These are phyloP conservation scores for Cercospora citrullina DNA, from an alignment of 2,329 filamentous ascomycete genomes.

Conservation along the genomic window DNA sequence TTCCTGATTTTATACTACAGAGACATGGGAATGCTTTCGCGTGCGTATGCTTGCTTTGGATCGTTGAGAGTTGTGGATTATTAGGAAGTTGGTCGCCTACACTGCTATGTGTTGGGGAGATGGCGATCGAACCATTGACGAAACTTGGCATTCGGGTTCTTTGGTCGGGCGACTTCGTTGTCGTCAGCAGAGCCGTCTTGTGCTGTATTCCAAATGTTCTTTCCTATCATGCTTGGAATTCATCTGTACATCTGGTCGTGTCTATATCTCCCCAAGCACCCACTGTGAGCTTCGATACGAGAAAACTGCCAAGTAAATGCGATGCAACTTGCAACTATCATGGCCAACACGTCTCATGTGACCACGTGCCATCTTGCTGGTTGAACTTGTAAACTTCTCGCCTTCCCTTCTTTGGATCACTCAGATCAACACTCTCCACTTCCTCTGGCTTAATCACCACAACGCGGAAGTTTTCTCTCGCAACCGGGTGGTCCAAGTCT, in stretches of 20 bases:
- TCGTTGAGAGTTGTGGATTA: not conserved
- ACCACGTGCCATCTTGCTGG: slow-evolving; percentile 59
- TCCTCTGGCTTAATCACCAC: slow-evolving; percentile 81
- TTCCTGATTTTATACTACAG: not conserved
- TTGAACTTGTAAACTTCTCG: slow-evolving; percentile 69
- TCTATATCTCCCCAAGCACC: not conserved
- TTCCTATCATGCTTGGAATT: not conserved
- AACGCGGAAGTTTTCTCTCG: slow-evolving; percentile 76
- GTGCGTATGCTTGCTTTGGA: not conserved
- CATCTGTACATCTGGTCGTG: not conserved
- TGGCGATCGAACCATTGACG: not conserved
- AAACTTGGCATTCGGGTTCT: not conserved
- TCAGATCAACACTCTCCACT: slow-evolving; percentile 73
- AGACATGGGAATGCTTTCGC: not conserved
- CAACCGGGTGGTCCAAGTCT: slow-evolving; percentile 68
- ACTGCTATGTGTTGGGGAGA: not conserved
- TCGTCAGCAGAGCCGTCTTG: not conserved
- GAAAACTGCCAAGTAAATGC: not conserved
- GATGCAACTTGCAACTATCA: slow-evolving; percentile 33
- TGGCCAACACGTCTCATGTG: slow-evolving; percentile 68
- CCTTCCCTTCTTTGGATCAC: slow-evolving; percentile 61
- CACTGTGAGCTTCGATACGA: not conserved
- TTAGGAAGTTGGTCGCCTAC: not conserved
- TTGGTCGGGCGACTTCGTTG: not conserved
- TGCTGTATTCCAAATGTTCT: not conserved